Evolutionary conservation across 2,329 filamentous ascomycete species (phyloP).

Genomic region (Penicillium sp.): DNA sequence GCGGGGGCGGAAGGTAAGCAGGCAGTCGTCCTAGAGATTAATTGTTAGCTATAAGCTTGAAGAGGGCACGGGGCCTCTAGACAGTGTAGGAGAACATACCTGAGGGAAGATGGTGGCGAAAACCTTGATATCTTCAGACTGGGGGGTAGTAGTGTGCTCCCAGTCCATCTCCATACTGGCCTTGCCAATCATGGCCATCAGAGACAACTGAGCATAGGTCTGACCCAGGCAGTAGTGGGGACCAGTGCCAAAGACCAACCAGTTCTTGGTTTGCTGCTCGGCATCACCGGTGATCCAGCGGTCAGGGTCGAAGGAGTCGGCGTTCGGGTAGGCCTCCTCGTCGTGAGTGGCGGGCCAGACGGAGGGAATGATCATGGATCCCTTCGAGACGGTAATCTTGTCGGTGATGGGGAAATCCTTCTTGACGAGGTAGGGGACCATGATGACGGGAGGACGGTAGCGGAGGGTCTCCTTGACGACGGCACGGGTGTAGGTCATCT

Average conservation of each 20-base stretch:
- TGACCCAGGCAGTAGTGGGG: slow-evolving; percentile 97
- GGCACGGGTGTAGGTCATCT: slow-evolving; percentile 85
- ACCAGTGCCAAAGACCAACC: slow-evolving; percentile 91
- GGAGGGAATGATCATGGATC: slow-evolving; percentile 91
- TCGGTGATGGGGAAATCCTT: slow-evolving; percentile 90
- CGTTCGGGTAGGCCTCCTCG: slow-evolving; percentile 86
- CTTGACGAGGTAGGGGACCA: slow-evolving; percentile 95
- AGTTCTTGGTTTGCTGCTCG: slow-evolving; percentile 93
- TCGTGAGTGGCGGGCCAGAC: slow-evolving; percentile 90
- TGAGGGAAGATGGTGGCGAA: slow-evolving; percentile 98
- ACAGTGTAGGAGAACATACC: slow-evolving; percentile 52
- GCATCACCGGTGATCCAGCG: slow-evolving; percentile 89
- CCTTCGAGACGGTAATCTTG: slow-evolving; percentile 88
- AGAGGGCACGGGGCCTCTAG: not conserved
- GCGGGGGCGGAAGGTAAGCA: slow-evolving; percentile 67
- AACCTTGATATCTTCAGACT: slow-evolving; percentile 93
- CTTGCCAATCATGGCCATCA: slow-evolving; percentile 88
- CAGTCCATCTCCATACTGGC: slow-evolving; percentile 84
- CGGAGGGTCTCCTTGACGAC: slow-evolving; percentile 89
- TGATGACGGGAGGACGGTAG: slow-evolving; percentile 93
- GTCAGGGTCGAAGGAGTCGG: slow-evolving; percentile 86
- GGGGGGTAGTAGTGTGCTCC: slow-evolving; percentile 80
- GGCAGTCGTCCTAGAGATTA: slow-evolving; percentile 72
- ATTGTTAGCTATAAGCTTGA: slow-evolving; percentile 21
- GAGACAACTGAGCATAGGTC: slow-evolving; percentile 83